Percentiles rank a stretch among this genome's conserved stretches.
phyloP scores from a whole-genome alignment of 441 rosid species.

The Metrosideros polymorpha region DNA sequence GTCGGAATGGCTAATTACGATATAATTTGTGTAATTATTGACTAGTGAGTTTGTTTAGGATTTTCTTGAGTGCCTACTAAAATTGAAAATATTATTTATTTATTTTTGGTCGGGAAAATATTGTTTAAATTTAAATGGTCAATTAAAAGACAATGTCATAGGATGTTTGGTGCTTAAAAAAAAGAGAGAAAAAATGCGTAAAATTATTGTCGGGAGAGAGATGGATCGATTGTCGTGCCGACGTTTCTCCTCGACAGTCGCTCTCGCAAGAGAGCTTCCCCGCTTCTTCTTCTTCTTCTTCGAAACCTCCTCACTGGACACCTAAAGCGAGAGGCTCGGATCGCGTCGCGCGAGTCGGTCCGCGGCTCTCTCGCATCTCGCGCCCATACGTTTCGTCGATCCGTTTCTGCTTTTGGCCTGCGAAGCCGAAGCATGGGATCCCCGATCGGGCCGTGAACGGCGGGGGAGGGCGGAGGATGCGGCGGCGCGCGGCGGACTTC shows the following conservation, averaged over 20 bases:
- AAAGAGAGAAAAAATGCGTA: too few relatives aligned
- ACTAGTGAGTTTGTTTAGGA: neutral
- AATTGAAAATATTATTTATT: too few relatives aligned
- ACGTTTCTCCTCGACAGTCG: neutral
- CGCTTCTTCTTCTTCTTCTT: neutral
- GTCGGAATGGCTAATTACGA: neutral
- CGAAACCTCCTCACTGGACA: neutral
- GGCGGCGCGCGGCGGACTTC: slow-evolving; percentile 85
- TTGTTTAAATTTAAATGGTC: neutral
- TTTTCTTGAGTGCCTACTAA: neutral
- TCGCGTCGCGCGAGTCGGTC: too few relatives aligned
- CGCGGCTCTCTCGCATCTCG: too few relatives aligned
- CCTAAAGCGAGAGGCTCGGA: neutral
- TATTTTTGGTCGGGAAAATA: too few relatives aligned
- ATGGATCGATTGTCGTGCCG: neutral
- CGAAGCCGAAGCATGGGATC: neutral
- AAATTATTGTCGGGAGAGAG: neutral
- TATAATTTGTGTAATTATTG: neutral
- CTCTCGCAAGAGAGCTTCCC: neutral
- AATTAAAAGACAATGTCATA: neutral
- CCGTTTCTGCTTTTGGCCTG: neutral
- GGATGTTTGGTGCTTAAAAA: neutral
- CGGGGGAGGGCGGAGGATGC: slow-evolving; percentile 46
- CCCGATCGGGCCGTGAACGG: neutral
- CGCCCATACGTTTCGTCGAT: too few relatives aligned